These are phyloP conservation scores for Knoxdaviesia proteae DNA, from an alignment of 2,329 filamentous ascomycete genomes.

Conservation along the genomic window DNA sequence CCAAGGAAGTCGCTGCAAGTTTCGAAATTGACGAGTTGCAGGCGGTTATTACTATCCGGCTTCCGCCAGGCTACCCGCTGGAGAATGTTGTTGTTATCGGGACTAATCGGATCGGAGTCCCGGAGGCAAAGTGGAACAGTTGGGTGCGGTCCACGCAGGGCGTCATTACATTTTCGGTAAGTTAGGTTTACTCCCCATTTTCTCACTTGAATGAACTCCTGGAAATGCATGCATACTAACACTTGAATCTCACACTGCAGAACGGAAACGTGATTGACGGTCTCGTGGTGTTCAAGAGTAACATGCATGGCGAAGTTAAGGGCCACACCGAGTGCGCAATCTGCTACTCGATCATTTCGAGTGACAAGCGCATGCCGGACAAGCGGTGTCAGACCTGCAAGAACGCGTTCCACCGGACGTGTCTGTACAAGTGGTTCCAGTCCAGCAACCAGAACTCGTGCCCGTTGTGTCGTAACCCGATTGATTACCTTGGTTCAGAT, in stretches of 20 bases:
- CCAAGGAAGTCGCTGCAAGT: conserved; percentile 59
- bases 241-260: conserved; percentile 11
- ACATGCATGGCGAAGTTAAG: conserved; percentile 72
- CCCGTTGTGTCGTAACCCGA: conserved; percentile 79
- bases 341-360: conserved; percentile 84
- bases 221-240: not conserved
- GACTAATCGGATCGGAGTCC: conserved; percentile 66
- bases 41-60: conserved; percentile 60
- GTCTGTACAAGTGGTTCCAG: conserved; percentile 94
- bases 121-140: conserved; percentile 77
- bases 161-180: conserved; percentile 71
- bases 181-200: conserved; percentile 6
- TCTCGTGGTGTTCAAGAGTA: conserved; percentile 63
- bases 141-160: conserved; percentile 81
- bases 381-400: conserved; percentile 85
- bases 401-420: conserved; percentile 77
- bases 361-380: conserved; percentile 74
- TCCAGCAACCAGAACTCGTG: conserved; percentile 81
- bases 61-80: conserved; percentile 69
- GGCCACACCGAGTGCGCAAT: conserved; percentile 92
- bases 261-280: conserved; percentile 80
- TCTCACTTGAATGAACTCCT: not conserved
- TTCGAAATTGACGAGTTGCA: conserved; percentile 78
- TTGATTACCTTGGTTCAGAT: conserved; percentile 34
- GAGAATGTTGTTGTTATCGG: conserved; percentile 57